Conservation (phyloP, 2,329 filamentous ascomycete genomes). For the Ilyonectria mors-panacis region DNA sequence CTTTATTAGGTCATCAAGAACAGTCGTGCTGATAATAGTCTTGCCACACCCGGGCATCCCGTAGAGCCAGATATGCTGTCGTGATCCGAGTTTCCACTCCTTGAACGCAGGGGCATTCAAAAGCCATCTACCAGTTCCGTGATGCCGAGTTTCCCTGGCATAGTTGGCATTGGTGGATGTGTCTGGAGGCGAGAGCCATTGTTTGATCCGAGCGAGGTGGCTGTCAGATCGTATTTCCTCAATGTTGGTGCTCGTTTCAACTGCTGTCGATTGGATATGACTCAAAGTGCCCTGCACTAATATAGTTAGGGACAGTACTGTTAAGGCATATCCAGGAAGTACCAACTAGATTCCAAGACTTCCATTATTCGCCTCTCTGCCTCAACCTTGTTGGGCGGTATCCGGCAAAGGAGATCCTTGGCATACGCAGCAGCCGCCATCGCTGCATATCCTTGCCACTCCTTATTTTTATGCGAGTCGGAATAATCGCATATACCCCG, state of each 20-base stretch:
- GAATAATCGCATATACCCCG: constrained; percentile 57
- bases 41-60: constrained; percentile 41
- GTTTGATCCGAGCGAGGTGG: constrained; percentile 2
- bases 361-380: neutral
- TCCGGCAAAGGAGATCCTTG: constrained; percentile 7
- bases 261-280: too few species aligned
- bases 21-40: constrained; percentile 31
- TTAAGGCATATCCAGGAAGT: too few species aligned
- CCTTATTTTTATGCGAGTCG: constrained; percentile 56
- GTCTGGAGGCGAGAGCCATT: constrained; percentile 34
- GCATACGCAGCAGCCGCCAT: constrained; percentile 47
- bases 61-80: constrained; percentile 39
- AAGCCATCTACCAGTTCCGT: constrained; percentile 34
- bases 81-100: constrained; percentile 32
- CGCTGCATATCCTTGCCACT: constrained; percentile 53
- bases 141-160: constrained; percentile 26
- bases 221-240: too few species aligned
- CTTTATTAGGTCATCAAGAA: constrained; percentile 34
- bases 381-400: neutral
- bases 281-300: too few species aligned
- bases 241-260: too few species aligned
- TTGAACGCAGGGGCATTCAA: constrained; percentile 22
- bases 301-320: too few species aligned
- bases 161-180: constrained; percentile 24
- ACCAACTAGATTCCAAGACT: too few species aligned